Percentiles rank a stretch among this genome's conserved stretches.
Conservation (phyloP, 208 protist species). For the Plasmodiophora brassicae region DNA sequence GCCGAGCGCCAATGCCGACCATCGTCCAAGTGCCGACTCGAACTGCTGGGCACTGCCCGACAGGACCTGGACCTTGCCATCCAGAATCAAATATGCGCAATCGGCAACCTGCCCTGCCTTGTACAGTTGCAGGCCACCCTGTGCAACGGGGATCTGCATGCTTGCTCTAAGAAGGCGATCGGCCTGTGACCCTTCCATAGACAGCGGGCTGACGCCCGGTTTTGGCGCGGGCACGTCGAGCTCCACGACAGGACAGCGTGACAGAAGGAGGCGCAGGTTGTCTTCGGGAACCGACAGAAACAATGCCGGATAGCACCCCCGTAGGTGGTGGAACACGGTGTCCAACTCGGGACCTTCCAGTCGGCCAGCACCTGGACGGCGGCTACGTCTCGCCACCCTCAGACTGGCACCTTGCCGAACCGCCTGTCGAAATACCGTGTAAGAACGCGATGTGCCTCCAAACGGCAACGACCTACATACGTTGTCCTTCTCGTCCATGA, state of each 20-base stretch:
- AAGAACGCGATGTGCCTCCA: too few species aligned
- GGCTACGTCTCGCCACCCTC: neutral
- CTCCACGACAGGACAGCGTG: neutral
- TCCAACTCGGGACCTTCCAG: neutral
- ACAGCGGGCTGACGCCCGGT: neutral
- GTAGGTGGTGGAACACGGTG: neutral
- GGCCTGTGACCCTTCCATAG: neutral
- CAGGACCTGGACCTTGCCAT: neutral
- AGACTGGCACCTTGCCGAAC: neutral
- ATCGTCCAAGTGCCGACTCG: neutral
- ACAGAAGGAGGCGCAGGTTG: neutral
- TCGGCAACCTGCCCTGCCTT: neutral
- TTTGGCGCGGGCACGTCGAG: neutral
- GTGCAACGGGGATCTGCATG: neutral
- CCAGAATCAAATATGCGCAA: neutral
- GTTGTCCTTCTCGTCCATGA: constrained; percentile 47
- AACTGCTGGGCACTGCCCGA: neutral
- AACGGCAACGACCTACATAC: too few species aligned
- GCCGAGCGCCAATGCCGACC: too few species aligned
- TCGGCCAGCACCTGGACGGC: neutral
- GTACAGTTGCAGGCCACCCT: neutral
- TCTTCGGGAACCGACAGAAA: neutral
- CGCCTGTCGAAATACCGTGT: too few species aligned
- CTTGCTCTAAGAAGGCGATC: neutral
- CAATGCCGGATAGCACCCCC: neutral